Base-by-base conservation (phyloP, 2,329 filamentous ascomycete genomes). In the Paracamarosporium sp. region DNA sequence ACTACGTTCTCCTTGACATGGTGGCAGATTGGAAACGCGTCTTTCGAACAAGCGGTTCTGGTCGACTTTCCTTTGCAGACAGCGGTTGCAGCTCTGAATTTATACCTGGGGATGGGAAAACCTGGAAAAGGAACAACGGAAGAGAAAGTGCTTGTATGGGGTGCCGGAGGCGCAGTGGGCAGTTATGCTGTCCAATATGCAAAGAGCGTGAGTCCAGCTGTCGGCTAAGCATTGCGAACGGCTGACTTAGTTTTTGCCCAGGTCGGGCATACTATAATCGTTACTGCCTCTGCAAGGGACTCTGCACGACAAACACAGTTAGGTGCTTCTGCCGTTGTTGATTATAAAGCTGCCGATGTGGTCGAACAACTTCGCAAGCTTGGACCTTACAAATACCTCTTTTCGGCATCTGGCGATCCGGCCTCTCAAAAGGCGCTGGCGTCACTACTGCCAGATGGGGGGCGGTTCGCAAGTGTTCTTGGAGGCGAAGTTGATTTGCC, bases 91-190 rank as follows among this genome's bases (percentile, higher is more conserved):
- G 67, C 68, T 13, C 56, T 72, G 3, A 63, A 69, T 53, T 57
- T 69, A 22, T 72, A 68, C 53, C 63, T 71, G 15, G 65, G 66
- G 9, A 67, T 66, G 65, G 65, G 57, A 20, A 62, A 56, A 15
- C 66, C 64, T 35, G 64, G 62, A 12, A 67, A 58, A 38, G 64
- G 63, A 12, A 60, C 45, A 45, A 44, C n/a, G 43, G 60, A 67
- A 25, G 67, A 68, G 22, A 69, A 64, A 45, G 66, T 70, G 1
- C 55, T 71, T 3, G 56, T 73, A 22, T 71, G 69, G 70, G 68
- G 65, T 30, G 65, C 69, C 50, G 66, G 70, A 5, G 70, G 68
- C 17, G 67, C 68, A 17, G 66, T 72, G 9, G 67, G 67, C 28
- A 63, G 60, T 47, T 68, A 71, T 61, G 68, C 66, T 13, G 65